Conservation (phyloP, 2,329 filamentous ascomycete species). For the Scedosporium apiospermum region DNA sequence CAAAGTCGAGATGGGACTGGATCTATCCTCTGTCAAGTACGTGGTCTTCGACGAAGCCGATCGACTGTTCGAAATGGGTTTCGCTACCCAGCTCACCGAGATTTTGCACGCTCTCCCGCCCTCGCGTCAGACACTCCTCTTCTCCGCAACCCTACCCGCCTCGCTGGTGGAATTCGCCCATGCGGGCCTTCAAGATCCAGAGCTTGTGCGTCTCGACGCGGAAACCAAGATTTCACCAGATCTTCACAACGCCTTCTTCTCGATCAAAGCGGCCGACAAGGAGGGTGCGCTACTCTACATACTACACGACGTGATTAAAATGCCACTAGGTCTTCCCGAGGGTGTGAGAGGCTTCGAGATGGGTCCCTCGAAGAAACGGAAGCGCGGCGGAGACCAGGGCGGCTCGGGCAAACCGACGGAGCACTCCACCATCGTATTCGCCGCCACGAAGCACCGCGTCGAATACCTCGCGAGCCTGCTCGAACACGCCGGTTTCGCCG, state of each 20-base stretch:
- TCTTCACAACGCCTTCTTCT: slow-evolving; percentile 91
- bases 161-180: slow-evolving; percentile 93
- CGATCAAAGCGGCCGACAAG: slow-evolving; percentile 84
- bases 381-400: slow-evolving; percentile 47
- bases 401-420: slow-evolving; percentile 65
- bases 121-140: slow-evolving; percentile 81
- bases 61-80: slow-evolving; percentile 96
- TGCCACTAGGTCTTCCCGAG: slow-evolving; percentile 61
- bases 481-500: slow-evolving; percentile 71
- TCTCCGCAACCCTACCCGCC: slow-evolving; percentile 90
- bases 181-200: slow-evolving; percentile 86
- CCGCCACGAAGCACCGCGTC: slow-evolving; percentile 93
- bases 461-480: slow-evolving; percentile 84
- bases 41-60: slow-evolving; percentile 98
- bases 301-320: slow-evolving; percentile 83
- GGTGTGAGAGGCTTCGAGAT: slow-evolving; percentile 35
- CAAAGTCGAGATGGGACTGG: slow-evolving; percentile 91
- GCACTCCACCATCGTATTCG: slow-evolving; percentile 90
- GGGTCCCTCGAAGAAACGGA: slow-evolving; percentile 58
- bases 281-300: slow-evolving; percentile 87
- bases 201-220: slow-evolving; percentile 79
- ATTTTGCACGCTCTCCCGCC: slow-evolving; percentile 82
- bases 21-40: slow-evolving; percentile 84
- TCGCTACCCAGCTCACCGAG: slow-evolving; percentile 84
- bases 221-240: slow-evolving; percentile 96